Conservation (phyloP, 2,329 filamentous ascomycete genomes). For the Nigrospora oryzae region DNA sequence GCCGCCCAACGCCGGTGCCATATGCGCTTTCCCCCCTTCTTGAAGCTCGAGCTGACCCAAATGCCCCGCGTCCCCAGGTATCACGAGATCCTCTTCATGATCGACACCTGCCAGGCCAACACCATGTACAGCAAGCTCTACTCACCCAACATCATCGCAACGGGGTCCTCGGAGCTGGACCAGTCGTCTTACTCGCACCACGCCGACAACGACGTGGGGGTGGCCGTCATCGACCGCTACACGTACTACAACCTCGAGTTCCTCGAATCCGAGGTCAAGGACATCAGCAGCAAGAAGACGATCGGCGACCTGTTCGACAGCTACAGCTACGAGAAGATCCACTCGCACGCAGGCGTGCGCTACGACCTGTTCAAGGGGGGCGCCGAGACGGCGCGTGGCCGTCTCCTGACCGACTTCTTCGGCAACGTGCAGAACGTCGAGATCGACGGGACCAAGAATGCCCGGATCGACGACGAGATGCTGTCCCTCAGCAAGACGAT, state of each 20-base stretch:
- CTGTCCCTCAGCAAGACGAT: conserved; percentile 65
- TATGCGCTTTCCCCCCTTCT: conserved; percentile 5
- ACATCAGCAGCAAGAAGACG: conserved; percentile 79
- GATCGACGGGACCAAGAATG: conserved; percentile 57
- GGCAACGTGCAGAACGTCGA: conserved; percentile 97
- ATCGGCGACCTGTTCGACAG: conserved; percentile 93
- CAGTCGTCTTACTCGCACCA: conserved; percentile 97
- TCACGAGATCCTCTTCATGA: conserved; percentile 98
- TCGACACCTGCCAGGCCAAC: conserved; percentile 98
- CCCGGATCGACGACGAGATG: conserved; percentile 63
- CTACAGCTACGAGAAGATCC: conserved; percentile 91
- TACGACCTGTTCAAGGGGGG: conserved; percentile 94
- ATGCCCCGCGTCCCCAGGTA: conserved; percentile 45
- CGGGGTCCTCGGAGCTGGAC: conserved; percentile 90
- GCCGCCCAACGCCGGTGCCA: too few relatives aligned
- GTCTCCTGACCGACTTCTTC: conserved; percentile 92
- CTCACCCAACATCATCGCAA: conserved; percentile 95
- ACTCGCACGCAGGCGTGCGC: conserved; percentile 81
- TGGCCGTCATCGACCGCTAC: conserved; percentile 96
- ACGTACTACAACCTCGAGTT: conserved; percentile 99
- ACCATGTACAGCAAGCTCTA: conserved; percentile 99
- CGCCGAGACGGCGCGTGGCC: conserved; percentile 64
- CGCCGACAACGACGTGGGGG: conserved; percentile 94
- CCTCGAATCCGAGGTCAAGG: conserved; percentile 80
- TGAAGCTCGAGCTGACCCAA: not conserved